phyloP scores from a whole-genome alignment of 176 grass and related monocot genomes.

The Tillandsia leiboldiana region DNA sequence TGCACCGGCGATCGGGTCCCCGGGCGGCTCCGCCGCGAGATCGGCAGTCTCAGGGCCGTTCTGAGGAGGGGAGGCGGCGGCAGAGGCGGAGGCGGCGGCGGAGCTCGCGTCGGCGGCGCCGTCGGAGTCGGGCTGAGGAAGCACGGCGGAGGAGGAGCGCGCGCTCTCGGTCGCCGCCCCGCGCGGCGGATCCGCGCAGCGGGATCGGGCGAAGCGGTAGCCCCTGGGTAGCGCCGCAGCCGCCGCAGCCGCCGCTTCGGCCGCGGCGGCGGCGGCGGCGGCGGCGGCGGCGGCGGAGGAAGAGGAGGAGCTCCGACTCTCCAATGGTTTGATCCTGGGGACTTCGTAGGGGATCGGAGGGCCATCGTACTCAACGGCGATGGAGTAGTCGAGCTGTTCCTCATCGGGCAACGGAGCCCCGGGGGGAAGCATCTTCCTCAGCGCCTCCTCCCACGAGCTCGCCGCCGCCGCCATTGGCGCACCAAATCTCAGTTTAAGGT shows the following conservation, averaged over 20 bases:
- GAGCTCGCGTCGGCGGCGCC: neutral
- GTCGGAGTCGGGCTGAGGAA: conserved; percentile 7
- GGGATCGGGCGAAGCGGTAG: neutral
- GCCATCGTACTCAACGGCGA: conserved; percentile 9
- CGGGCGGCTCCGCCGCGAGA: neutral
- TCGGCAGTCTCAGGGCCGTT: neutral
- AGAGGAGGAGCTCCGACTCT: neutral
- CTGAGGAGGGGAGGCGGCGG: neutral
- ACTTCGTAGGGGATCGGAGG: neutral
- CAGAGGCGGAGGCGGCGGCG: conserved; percentile 3
- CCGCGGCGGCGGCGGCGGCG: neutral
- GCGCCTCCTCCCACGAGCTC: conserved; percentile 17
- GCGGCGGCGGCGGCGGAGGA: neutral
- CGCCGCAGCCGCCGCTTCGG: neutral
- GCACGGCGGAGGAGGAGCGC: conserved; percentile 11
- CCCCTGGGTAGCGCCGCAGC: neutral
- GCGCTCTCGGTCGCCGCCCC: neutral
- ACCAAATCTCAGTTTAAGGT: neutral
- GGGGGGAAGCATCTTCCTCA: conserved; percentile 15
- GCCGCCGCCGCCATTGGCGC: neutral
- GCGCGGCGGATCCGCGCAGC: conserved; percentile 5
- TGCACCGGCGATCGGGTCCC: neutral
- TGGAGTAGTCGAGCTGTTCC: conserved; percentile 27
- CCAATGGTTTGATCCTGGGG: neutral
- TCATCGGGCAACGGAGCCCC: conserved; percentile 26